A percentile compares a stretch with the other conserved stretches of the same genome.
These are phyloP conservation scores for slime mould (Dictyostelium discoideum) DNA, from an alignment of 78 protist species.

Conservation along the genomic window dicty_2.7 NC_007091.3:3596001-3596500, in stretches of 20 bases:
- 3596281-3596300: conserved; percentile 21
- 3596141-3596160: not conserved
- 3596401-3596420: not conserved
- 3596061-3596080: not conserved
- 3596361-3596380: conserved; percentile 6
- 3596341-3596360: not conserved
- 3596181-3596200: not conserved
- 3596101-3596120: not conserved
- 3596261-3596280: not conserved
- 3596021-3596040: not conserved
- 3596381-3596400: not conserved
- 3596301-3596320: not conserved
- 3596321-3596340: not conserved
- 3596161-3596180: not conserved
- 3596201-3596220: not conserved
- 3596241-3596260: conserved; percentile 49
- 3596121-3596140: conserved; percentile 29
- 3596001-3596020: not conserved
- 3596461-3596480: conserved; percentile 10
- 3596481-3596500: not conserved
- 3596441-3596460: conserved; percentile 17
- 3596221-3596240: conserved; percentile 1
- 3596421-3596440: conserved; percentile 11
- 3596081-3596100: conserved; percentile 42
- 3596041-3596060: not conserved